These are phyloP conservation scores for Seiridium cupressi DNA, from an alignment of 2,329 filamentous ascomycete species.

Conservation along the genomic window DNA sequence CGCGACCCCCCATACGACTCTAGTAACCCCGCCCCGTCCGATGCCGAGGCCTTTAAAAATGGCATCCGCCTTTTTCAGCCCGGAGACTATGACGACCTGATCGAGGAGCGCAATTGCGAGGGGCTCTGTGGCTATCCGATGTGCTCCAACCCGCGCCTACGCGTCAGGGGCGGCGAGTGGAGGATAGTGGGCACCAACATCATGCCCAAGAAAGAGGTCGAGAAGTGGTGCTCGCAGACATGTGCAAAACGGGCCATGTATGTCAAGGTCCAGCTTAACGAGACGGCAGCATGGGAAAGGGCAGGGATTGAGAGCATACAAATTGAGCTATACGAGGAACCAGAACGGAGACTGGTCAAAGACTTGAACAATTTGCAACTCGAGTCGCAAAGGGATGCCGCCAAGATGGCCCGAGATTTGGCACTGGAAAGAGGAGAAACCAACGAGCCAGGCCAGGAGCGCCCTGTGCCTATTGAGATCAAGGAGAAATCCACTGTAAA, in stretches of 20 bases:
- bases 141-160: conserved; percentile 65
- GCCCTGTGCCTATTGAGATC: conserved; percentile 46
- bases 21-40: conserved; percentile 46
- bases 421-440: conserved; percentile 29
- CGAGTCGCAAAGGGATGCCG: conserved; percentile 32
- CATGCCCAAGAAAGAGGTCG: conserved; percentile 68
- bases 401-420: conserved; percentile 23
- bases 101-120: conserved; percentile 85
- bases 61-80: conserved; percentile 76
- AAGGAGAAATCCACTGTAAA: conserved; percentile 48
- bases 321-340: conserved; percentile 68
- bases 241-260: conserved; percentile 82
- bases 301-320: conserved; percentile 53
- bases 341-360: conserved; percentile 20
- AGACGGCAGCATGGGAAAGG: conserved; percentile 83
- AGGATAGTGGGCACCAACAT: conserved; percentile 69
- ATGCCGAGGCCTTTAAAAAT: conserved; percentile 63
- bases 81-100: conserved; percentile 82
- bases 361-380: conserved; percentile 36
- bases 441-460: conserved; percentile 25
- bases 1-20: conserved; percentile 20
- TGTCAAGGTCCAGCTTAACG: conserved; percentile 82
- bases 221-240: conserved; percentile 81
- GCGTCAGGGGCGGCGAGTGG: conserved; percentile 60
- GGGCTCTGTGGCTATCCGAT: conserved; percentile 80